Conservation (phyloP, 1,284 basidiomycete genomes). For the Trichosporon asahii region DNA sequence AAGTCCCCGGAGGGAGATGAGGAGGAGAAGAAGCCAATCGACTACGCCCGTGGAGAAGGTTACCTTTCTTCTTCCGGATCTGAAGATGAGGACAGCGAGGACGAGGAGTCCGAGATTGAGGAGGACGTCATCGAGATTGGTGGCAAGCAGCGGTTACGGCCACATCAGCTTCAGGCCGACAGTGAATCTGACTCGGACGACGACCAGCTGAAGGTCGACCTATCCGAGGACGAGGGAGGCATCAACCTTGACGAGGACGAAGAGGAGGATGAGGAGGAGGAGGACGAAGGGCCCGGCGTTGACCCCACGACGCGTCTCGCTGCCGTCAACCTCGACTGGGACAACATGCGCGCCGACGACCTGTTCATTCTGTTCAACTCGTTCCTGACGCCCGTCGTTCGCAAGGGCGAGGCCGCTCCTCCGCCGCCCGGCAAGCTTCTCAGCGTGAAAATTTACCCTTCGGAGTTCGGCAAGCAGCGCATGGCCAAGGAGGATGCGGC, state of each 20-base stretch:
- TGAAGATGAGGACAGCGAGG: slow-evolving; percentile 64
- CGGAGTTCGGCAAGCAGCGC: slow-evolving; percentile 86
- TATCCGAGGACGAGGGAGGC: slow-evolving; percentile 56
- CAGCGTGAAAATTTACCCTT: slow-evolving; percentile 81
- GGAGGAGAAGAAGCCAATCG: slow-evolving; percentile 57
- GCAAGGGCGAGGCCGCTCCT: slow-evolving; percentile 39
- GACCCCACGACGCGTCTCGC: slow-evolving; percentile 70
- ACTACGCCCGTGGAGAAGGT: slow-evolving; percentile 87
- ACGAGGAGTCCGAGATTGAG: slow-evolving; percentile 45
- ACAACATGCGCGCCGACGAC: slow-evolving; percentile 85
- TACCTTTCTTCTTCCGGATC: slow-evolving; percentile 75
- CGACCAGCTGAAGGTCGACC: slow-evolving; percentile 58
- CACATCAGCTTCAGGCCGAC: slow-evolving; percentile 8
- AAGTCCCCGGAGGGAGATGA: slow-evolving; percentile 37
- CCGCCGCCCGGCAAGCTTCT: slow-evolving; percentile 61
- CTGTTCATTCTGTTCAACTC: slow-evolving; percentile 92
- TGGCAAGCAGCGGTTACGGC: slow-evolving; percentile 55
- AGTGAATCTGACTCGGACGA: slow-evolving; percentile 45
- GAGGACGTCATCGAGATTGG: slow-evolving; percentile 55
- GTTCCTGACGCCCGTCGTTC: slow-evolving; percentile 57
- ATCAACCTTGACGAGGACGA: slow-evolving; percentile 60
- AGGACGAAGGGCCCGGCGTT: slow-evolving; percentile 45
- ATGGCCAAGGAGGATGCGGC: slow-evolving; percentile 83
- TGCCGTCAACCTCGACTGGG: slow-evolving; percentile 97
- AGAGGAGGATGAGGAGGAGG: slow-evolving; percentile 49